Evolutionary conservation across 2,329 filamentous ascomycete species (phyloP).

Genomic region (Coniochaeta hoffmannii): DNA sequence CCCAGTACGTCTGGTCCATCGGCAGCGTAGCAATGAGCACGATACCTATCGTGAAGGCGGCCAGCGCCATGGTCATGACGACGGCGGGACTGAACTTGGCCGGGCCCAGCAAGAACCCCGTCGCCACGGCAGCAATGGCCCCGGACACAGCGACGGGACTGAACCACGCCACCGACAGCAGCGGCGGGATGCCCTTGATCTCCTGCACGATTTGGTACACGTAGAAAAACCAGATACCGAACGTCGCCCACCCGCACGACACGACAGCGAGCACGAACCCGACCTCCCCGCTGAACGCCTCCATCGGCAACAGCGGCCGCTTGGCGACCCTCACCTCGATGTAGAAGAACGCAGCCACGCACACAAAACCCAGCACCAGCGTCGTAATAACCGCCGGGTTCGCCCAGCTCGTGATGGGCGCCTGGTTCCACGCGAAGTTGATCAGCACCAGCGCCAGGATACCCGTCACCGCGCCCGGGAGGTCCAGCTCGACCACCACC

Average conservation of each 20-base stretch:
- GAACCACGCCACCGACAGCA: slow-evolving; percentile 24
- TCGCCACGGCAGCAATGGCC: slow-evolving; percentile 22
- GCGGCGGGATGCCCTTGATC: slow-evolving; percentile 18
- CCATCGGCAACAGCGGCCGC: slow-evolving; percentile 51
- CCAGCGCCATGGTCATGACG: slow-evolving; percentile 17
- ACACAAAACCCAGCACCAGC: slow-evolving; percentile 42
- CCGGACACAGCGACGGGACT: slow-evolving; percentile 18
- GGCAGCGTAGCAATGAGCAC: slow-evolving; percentile 25
- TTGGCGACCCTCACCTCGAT: slow-evolving; percentile 36
- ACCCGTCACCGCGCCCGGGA: slow-evolving; percentile 25
- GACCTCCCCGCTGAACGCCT: slow-evolving; percentile 37
- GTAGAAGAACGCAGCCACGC: slow-evolving; percentile 42
- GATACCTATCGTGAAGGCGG: slow-evolving; percentile 16
- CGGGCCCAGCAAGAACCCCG: slow-evolving; percentile 18
- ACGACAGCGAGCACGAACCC: slow-evolving; percentile 49
- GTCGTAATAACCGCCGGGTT: slow-evolving; percentile 40
- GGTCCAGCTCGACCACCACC: slow-evolving; percentile 14
- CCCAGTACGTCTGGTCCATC: slow-evolving; percentile 44
- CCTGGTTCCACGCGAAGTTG: slow-evolving; percentile 56
- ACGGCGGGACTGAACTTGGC: slow-evolving; percentile 21
- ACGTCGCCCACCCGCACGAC: slow-evolving; percentile 45
- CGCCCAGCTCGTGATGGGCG: slow-evolving; percentile 42
- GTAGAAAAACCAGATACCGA: slow-evolving; percentile 48
- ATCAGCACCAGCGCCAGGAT: slow-evolving; percentile 44
- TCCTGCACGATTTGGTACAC: slow-evolving; percentile 40